Evolutionary conservation across 2,329 filamentous ascomycete species (phyloP).

Genomic region (Colletotrichum destructivum): DNA sequence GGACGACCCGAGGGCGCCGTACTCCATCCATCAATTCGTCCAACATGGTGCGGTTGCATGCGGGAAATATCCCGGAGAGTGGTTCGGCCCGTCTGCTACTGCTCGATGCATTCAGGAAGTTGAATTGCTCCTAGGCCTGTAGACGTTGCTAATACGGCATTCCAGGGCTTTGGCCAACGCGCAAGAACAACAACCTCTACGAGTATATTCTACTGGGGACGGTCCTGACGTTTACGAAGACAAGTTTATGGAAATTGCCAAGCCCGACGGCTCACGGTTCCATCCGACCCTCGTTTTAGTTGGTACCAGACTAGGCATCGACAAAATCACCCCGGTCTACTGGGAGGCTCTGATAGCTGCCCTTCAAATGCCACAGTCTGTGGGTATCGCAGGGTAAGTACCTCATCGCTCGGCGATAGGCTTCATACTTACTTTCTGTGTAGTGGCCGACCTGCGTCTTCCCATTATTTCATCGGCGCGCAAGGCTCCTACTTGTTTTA

Average conservation of each 20-base stretch:
- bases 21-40: constrained; percentile 96
- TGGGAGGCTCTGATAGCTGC: constrained; percentile 92
- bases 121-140: background rate
- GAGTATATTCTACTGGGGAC: constrained; percentile 91
- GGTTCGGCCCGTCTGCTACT: constrained; percentile 98
- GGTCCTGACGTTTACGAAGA: constrained; percentile 95
- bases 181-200: constrained; percentile 72
- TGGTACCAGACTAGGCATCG: constrained; percentile 90
- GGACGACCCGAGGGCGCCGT: constrained; percentile 87
- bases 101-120: constrained; percentile 93
- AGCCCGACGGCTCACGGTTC: constrained; percentile 76
- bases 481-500: constrained; percentile 89
- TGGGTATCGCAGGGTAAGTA: constrained; percentile 92
- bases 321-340: constrained; percentile 94
- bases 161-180: constrained; percentile 80
- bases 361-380: constrained; percentile 90
- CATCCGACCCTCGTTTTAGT: constrained; percentile 90
- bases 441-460: constrained; percentile 92
- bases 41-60: constrained; percentile 88
- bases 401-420: background rate
- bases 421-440: constrained; percentile 23
- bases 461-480: constrained; percentile 74
- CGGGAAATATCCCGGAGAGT: constrained; percentile 95
- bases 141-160: constrained; percentile 25
- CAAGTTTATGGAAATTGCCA: constrained; percentile 84